A percentile compares a stretch with the other conserved stretches of the same genome.
phyloP scores from a whole-genome alignment of 2,329 filamentous ascomycete genomes.

The Colletotrichum sp. region DNA sequence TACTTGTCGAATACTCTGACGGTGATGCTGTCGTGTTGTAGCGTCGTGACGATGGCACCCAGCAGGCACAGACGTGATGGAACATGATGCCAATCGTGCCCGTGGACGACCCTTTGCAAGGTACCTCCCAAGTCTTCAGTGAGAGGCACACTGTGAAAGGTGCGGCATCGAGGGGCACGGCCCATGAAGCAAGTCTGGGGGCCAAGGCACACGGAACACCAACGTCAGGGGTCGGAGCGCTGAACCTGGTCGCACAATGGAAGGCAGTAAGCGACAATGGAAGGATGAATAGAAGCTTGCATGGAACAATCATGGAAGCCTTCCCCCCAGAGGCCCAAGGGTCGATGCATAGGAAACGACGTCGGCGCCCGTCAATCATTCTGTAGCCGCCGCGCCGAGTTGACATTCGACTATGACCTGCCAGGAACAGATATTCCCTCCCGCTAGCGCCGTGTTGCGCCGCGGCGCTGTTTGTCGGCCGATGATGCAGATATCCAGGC shows the following conservation, averaged over 20 bases:
- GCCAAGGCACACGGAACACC: background rate
- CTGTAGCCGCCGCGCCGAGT: background rate
- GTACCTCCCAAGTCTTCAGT: background rate
- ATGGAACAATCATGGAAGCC: conserved; percentile 18
- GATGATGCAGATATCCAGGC: background rate
- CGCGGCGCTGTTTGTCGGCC: background rate
- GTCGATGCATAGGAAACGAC: background rate
- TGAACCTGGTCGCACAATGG: background rate
- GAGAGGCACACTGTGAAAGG: background rate
- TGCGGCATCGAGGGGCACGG: background rate
- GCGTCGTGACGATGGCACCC: background rate
- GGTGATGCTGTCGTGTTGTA: background rate
- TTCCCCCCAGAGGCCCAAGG: background rate
- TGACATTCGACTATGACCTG: background rate
- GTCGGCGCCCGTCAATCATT: background rate
- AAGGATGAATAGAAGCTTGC: conserved; percentile 5
- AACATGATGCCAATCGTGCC: background rate
- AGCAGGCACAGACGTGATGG: background rate
- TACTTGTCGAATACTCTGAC: background rate
- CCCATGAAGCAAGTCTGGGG: background rate
- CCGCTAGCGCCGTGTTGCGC: background rate
- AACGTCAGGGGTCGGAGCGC: background rate
- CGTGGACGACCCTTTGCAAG: background rate
- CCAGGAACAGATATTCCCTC: background rate
- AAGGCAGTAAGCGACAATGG: background rate